Base-by-base conservation (phyloP, 441 rosid species). In the Manihot esculenta region DNA sequence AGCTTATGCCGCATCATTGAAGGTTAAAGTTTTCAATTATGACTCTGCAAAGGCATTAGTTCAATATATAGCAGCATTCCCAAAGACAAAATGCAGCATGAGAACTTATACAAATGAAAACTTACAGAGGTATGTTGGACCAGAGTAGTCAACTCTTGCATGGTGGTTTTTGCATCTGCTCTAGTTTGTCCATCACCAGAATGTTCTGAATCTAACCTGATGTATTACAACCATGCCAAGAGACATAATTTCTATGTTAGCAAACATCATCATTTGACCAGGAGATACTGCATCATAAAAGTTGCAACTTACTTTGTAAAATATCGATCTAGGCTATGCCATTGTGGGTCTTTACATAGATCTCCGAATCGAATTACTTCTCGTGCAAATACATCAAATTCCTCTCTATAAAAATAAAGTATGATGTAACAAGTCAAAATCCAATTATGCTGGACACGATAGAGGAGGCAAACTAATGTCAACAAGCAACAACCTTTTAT, bases 361-460 rank as follows among this genome's bases (percentile, higher is more conserved):
- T 94, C 86, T 64, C 99, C 99, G 54, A 94, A 94, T 80, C 99
- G 85, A 45, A 92, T 62, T 35, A 90, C 95, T 82, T 94, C 99
- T 48, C 83, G 78, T 24, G 88, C 78, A 75, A 94, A 89, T 70
- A 89, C 82, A 77, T 85, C 85, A 18, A 91, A 78, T 84, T 94
- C 97, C 84, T 94, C 95, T 79, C 97, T 94, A 71, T 62, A 78
- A 60, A 38, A 9, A 38, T 38, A 38, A 38, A 7, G 42, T 38
- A 38, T 5, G 42, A 38, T 38, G 7, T 38, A 9, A 5, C 42
- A 38, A 5, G 42, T 38, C 14, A 5, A 21, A 5, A 60, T 44
- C 20, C 38, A 48, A 35, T 30, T 67, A 55, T n/a, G 8, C 11
- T 24, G 30, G 60, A 70, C 17, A 23, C 41, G 23, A 18, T 30